A percentile compares a stretch with the other conserved stretches of the same genome.
Evolutionary conservation across 176 grass and related monocot genomes (phyloP).

Genomic region (Areca catechu): DNA sequence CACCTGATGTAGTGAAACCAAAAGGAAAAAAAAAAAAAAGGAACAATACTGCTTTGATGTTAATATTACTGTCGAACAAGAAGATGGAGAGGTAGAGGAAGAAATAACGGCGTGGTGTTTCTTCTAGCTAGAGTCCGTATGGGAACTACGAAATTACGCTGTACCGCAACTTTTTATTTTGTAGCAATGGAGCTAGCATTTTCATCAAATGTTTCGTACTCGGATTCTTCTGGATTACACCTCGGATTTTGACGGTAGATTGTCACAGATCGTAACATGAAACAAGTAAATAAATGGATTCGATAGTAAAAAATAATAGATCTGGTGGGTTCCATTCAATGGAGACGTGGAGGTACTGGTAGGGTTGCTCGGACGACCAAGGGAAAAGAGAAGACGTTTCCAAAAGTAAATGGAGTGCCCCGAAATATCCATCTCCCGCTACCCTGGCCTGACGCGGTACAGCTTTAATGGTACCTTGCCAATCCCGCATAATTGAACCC

Average conservation of each 20-base stretch:
- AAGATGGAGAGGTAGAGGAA: no score
- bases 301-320: constrained; percentile 19
- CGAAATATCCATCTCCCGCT: constrained; percentile 41
- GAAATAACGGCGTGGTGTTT: no score
- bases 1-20: constrained; percentile 30
- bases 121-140: no score
- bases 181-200: constrained; percentile 19
- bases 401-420: constrained; percentile 65
- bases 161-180: constrained; percentile 13
- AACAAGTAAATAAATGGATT: neutral
- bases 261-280: no score
- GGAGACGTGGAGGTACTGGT: constrained; percentile 14
- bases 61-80: no score
- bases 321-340: constrained; percentile 29
- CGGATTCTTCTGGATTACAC: neutral
- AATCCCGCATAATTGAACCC: constrained; percentile 26
- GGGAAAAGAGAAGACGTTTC: constrained; percentile 86
- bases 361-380: constrained; percentile 25
- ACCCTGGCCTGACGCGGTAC: constrained; percentile 53
- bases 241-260: no score
- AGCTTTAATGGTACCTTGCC: constrained; percentile 41
- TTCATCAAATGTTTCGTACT: neutral
- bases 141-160: no score
- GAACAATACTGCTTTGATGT: no score
- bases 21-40: no score